Conservation (phyloP, 2,329 filamentous ascomycete species). For the Ophiostoma angusticollis region DNA sequence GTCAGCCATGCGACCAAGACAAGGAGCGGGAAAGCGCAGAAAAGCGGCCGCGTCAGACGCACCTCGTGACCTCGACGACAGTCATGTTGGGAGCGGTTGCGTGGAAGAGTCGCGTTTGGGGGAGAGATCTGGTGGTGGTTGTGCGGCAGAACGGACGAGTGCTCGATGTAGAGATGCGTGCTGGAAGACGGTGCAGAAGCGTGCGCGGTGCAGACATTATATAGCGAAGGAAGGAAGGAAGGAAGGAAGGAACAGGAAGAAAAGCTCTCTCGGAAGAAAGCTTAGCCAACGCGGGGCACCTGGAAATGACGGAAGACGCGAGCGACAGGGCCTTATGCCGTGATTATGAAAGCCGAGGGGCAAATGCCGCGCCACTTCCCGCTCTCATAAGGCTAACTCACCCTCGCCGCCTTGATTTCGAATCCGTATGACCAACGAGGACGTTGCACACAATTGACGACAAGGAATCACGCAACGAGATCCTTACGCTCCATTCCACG, state of each 20-base stretch:
- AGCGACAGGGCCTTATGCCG: no score
- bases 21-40: neutral
- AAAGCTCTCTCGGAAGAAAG: constrained; percentile 1
- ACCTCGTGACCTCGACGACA: constrained; percentile 11
- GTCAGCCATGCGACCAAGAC: neutral
- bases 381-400: no score
- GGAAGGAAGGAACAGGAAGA: neutral
- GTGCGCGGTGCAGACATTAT: constrained; percentile 7
- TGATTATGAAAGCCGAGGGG: no score
- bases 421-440: no score
- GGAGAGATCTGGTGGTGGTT: neutral
- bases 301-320: neutral
- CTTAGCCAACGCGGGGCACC: neutral
- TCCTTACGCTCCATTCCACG: no score
- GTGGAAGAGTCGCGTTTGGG: constrained; percentile 8
- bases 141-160: neutral
- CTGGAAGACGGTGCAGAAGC: constrained; percentile 1
- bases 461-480: no score
- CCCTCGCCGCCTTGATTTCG: no score
- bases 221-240: neutral
- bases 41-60: neutral
- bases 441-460: no score
- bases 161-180: neutral
- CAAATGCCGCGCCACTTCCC: no score
- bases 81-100: constrained; percentile 9